Evolutionary conservation across 169 alveolate genomes (phyloP).

Genomic region (Plasmodium adleri): DNA sequence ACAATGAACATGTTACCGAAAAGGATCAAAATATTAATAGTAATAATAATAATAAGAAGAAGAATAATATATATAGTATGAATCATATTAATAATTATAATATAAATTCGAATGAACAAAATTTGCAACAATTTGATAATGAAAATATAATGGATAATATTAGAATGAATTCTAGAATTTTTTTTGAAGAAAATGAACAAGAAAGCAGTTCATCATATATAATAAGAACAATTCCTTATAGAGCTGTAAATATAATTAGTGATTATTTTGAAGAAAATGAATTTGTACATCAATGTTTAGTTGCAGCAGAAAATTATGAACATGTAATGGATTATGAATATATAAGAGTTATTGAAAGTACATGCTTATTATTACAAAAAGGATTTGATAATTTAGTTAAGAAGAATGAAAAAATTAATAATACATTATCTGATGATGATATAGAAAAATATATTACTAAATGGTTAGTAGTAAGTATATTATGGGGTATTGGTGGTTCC

Average conservation of each 20-base stretch:
- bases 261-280: conserved; percentile 76
- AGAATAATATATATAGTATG: not conserved
- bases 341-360: conserved; percentile 75
- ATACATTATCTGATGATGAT: conserved; percentile 47
- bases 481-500: conserved; percentile 97
- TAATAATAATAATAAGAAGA: conserved; percentile 1
- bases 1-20: not conserved
- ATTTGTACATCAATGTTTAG: conserved; percentile 68
- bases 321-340: conserved; percentile 77
- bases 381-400: conserved; percentile 70
- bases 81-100: no score
- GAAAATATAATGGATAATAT: conserved; percentile 54
- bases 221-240: conserved; percentile 33
- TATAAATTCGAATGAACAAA: no score
- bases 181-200: conserved; percentile 67
- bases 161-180: conserved; percentile 35
- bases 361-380: conserved; percentile 42
- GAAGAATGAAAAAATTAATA: conserved; percentile 51
- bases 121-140: no score
- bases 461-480: conserved; percentile 88
- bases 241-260: conserved; percentile 56
- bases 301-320: conserved; percentile 39
- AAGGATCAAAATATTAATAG: not conserved
- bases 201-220: conserved; percentile 17
- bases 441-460: conserved; percentile 87